Evolutionary conservation across 148 eudicot genomes (phyloP).

Genomic region (Amaranthus hypochondriacus): DNA sequence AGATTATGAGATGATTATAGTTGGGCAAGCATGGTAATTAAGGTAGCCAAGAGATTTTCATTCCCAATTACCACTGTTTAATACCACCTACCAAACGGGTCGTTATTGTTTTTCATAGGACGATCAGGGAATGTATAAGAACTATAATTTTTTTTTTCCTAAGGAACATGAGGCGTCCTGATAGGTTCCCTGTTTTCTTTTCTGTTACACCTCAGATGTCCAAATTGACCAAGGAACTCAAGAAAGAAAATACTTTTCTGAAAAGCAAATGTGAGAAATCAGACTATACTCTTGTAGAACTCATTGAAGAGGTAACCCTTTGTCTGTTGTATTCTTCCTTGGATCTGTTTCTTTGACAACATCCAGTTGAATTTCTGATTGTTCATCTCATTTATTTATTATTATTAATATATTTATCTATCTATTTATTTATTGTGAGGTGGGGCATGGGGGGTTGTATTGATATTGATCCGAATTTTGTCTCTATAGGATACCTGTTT

Average conservation of each 20-base stretch:
- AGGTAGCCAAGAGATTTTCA: too few species aligned
- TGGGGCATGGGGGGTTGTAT: background rate
- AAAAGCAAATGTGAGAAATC: conserved; percentile 85
- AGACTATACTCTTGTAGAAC: conserved; percentile 79
- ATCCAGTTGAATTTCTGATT: background rate
- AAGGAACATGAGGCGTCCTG: conserved; percentile 6
- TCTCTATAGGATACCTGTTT: background rate
- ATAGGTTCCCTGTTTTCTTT: conserved; percentile 9
- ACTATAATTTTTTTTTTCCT: background rate
- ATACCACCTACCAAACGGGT: too few species aligned
- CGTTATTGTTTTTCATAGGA: background rate
- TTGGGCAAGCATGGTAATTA: too few species aligned
- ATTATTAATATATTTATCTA: too few species aligned
- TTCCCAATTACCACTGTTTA: too few species aligned
- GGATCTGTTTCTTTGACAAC: background rate
- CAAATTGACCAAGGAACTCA: conserved; percentile 80
- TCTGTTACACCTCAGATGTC: conserved; percentile 57
- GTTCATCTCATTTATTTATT: too few species aligned
- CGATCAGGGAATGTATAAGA: background rate
- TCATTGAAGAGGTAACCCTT: conserved; percentile 76
- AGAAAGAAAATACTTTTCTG: conserved; percentile 79
- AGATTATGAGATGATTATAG: too few species aligned
- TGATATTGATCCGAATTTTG: background rate
- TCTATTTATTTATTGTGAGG: background rate
- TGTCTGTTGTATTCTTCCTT: background rate